Base-by-base conservation (phyloP, 2,329 filamentous ascomycete genomes). In the Fusarium secorum region DNA sequence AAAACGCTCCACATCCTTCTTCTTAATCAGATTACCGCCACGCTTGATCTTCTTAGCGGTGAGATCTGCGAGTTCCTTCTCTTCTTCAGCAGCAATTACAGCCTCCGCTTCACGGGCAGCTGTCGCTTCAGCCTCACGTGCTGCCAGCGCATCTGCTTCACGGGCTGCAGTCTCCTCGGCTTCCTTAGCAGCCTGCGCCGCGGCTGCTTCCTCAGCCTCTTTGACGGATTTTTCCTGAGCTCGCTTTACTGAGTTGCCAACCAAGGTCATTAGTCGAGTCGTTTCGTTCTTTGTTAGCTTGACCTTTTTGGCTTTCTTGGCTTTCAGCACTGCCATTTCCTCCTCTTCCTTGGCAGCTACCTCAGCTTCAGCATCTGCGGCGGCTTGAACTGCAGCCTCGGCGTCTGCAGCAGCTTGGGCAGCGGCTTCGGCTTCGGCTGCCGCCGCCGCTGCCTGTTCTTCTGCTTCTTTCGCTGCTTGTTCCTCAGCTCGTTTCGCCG, bases 291-390 rank as follows among this genome's bases (percentile, higher is more conserved):
- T 76, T 5, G 42, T 59, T 14, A 76, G 61, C 41, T 76, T 76
- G 41, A 72, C 72, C 62, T 81, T 82, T 74, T 84, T 85, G 35
- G 71, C 67, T 44, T 75, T 76, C 61, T 76, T 76, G 15, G 66
- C 70, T 51, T 70, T 73, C 7, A 76, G 48, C 14, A 53, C 39
- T 13, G 64, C 67, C 14, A 76, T 48, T 53, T 76, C 74, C 26
- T 70, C 67, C n/a, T 76, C 75, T 64, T 78, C 76, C 33, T 69
- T 71, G 3, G 71, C 70, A 32, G 68, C 65, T 51, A 63, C 65
- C 14, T 68, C 69, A 41, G 63, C 71, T 32, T 64, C 63, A 18
- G 66, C 65, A 32, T 66, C 64, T 30, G 39, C 58, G 64, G 73
- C 64, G 11, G 63, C 67, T 35, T 57, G 56, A 9, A 55, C 72